Base-by-base conservation (phyloP, 345 rosid species). In the Citrus reticulata region DNA sequence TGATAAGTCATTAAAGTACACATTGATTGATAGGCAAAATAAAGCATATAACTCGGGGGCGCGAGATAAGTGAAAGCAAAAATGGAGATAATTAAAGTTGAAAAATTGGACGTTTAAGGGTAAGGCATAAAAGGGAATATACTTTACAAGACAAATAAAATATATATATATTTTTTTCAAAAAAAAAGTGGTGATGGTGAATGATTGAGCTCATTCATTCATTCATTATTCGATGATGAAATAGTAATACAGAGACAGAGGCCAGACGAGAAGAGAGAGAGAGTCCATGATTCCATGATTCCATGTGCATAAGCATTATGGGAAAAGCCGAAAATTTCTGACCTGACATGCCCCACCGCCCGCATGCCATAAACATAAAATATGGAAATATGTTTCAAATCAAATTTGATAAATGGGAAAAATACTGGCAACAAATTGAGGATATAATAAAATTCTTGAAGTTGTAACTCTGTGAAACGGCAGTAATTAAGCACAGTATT, bases 121-220 rank as follows among this genome's bases (percentile, higher is more conserved):
- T 6, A 32, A 32, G 16, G 27, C 46, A 20, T 4, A 20, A 66
- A 34, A 66, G 4, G 46, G 55, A 40, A 40, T n/a, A 24, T 68
- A 11, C 51, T 46, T 46, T 4, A 3, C 51, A 42, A 2, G 51
- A 42, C 14, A 42, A 42, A 7, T 11, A 42, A 42, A 42, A 42
- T 42, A 42, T n/a, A n/a, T n/a, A n/a, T n/a, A n/a, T n/a, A n/a
- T 39, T 39, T 0, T 39, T 39, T 39, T 0, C 0, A 8, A 2
- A 42, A 46, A 46, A 46, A 46, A 13, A 13, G 51, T 3, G 17
- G 0, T 10, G 17, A 13, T 3, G 51, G 4, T 46, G 51, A 46
- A 13, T 46, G 51, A 46, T 46, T 46, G 37, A 35, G 37, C 0
- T 35, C 37, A 35, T 35, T 34, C 49, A 34, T 34, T 35, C 49